Evolutionary conservation across 2,329 filamentous ascomycete species (phyloP).

Genomic region (Pseudogymnoascus sp.): DNA sequence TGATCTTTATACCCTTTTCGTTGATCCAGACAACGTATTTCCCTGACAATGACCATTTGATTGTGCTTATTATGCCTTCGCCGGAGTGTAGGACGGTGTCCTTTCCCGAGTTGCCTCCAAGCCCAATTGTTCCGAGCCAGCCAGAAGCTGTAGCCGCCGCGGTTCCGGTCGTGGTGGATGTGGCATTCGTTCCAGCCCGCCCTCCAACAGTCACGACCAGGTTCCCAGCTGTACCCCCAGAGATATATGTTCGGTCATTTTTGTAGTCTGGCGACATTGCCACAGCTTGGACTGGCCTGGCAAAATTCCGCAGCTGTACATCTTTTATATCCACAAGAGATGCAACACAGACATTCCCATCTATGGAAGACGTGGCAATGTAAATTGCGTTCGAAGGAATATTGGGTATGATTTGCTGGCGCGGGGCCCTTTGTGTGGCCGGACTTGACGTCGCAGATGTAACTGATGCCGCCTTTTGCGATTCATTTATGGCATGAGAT

Average conservation of each 20-base stretch:
- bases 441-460: conserved; percentile 39
- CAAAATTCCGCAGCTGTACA: conserved; percentile 87
- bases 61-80: conserved; percentile 82
- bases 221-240: conserved; percentile 80
- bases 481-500: conserved; percentile 24
- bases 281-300: conserved; percentile 83
- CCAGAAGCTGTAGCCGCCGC: conserved; percentile 76
- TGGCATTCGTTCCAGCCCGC: conserved; percentile 66
- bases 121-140: conserved; percentile 83
- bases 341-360: conserved; percentile 89
- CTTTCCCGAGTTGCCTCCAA: conserved; percentile 70
- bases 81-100: conserved; percentile 86
- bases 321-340: conserved; percentile 83
- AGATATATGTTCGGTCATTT: conserved; percentile 80
- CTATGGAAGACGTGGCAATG: conserved; percentile 87
- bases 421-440: conserved; percentile 44
- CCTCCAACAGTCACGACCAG: conserved; percentile 81
- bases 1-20: conserved; percentile 95
- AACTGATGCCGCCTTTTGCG: conserved; percentile 34
- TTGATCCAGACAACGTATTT: conserved; percentile 94
- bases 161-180: conserved; percentile 79
- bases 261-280: conserved; percentile 94
- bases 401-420: conserved; percentile 54
- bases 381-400: conserved; percentile 86
- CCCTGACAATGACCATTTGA: conserved; percentile 90